phyloP scores from a whole-genome alignment of 2,329 filamentous ascomycete genomes.

The Purpureocillium lavendulum region DNA sequence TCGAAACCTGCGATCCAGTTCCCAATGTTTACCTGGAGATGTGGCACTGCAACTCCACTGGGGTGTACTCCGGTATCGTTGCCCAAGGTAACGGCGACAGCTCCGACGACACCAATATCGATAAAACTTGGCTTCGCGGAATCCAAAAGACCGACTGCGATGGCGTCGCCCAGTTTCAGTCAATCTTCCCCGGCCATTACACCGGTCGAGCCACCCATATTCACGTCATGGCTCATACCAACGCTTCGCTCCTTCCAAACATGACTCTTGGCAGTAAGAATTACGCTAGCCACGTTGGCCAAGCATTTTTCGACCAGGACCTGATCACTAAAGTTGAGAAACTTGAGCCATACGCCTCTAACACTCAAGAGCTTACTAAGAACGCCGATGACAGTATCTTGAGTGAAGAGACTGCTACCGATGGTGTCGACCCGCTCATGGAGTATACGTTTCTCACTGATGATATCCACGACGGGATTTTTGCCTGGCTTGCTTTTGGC shows the following conservation, averaged over 20 bases:
- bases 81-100: constrained; percentile 35
- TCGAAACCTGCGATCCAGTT: constrained; percentile 33
- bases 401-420: constrained; percentile 34
- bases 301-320: constrained; percentile 54
- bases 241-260: constrained; percentile 23
- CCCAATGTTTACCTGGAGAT: constrained; percentile 32
- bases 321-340: constrained; percentile 43
- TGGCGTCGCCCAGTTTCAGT: constrained; percentile 34
- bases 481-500: constrained; percentile 41
- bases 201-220: constrained; percentile 37
- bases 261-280: constrained; percentile 23
- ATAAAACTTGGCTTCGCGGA: constrained; percentile 25
- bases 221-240: constrained; percentile 32
- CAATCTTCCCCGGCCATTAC: constrained; percentile 37
- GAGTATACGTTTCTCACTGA: constrained; percentile 51
- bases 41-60: constrained; percentile 39
- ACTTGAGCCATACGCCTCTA: constrained; percentile 36
- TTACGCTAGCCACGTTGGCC: constrained; percentile 51
- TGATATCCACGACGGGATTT: constrained; percentile 38
- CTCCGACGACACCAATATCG: constrained; percentile 18
- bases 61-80: constrained; percentile 35
- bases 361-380: constrained; percentile 35
- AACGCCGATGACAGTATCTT: constrained; percentile 44
- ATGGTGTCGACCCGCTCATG: constrained; percentile 47
- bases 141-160: constrained; percentile 30